Percentiles rank a stretch among this genome's conserved stretches.
phyloP scores from a whole-genome alignment of 768 basidiomycete genomes.

The Hypsizygus marmoreus region DNA sequence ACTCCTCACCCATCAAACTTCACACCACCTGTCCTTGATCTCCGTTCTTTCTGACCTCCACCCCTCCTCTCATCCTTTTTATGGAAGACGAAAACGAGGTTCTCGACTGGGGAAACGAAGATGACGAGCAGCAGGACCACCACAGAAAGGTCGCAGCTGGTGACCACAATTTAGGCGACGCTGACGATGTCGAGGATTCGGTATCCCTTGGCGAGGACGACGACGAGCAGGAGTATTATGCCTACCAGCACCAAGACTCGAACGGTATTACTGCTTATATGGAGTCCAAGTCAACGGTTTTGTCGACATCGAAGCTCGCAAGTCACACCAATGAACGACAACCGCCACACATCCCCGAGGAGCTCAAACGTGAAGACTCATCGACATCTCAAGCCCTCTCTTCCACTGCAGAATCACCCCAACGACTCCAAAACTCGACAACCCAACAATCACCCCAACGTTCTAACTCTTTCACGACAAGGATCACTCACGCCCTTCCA shows the following conservation, averaged over 20 bases:
- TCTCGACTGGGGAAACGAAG: conserved; percentile 67
- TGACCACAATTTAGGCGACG: conserved; percentile 35
- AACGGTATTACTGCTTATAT: background rate
- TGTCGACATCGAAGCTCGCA: background rate
- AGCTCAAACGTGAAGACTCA: conserved; percentile 13
- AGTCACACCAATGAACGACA: conserved; percentile 4
- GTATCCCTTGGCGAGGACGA: conserved; percentile 77
- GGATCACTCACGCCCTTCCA: conserved; percentile 67
- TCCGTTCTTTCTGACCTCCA: conserved; percentile 17
- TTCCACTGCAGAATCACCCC: conserved; percentile 16
- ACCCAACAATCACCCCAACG: conserved; percentile 24
- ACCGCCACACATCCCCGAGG: conserved; percentile 2
- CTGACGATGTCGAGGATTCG: conserved; percentile 55
- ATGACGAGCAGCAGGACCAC: conserved; percentile 38
- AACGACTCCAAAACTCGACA: conserved; percentile 9
- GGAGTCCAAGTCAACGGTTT: too few relatives aligned
- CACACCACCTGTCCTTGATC: conserved; percentile 9
- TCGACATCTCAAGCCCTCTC: conserved; percentile 12
- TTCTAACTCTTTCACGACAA: conserved; percentile 28
- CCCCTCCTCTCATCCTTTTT: conserved; percentile 15
- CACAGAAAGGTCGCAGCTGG: conserved; percentile 22
- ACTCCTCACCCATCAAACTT: conserved; percentile 10
- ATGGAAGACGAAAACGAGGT: conserved; percentile 70
- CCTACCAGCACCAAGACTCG: conserved; percentile 23
- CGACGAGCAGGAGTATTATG: conserved; percentile 59